Base-by-base conservation (phyloP, 208 protist genomes). In the Blechomonas ayalai region DNA sequence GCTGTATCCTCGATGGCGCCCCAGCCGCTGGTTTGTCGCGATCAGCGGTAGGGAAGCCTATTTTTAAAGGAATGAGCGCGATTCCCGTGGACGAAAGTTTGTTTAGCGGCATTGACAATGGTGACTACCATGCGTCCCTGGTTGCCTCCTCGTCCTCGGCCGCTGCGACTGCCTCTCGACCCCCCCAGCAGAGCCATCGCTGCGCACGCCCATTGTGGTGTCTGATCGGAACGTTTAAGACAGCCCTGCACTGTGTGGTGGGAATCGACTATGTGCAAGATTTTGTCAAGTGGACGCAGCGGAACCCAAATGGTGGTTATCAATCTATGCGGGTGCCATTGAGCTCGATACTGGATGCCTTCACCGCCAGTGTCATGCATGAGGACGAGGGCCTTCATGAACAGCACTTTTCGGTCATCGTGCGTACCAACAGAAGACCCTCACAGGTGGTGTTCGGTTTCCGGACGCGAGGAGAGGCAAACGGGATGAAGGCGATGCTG, bases 391-490 rank as follows among this genome's bases (percentile, higher is more conserved):
- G 52, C 40, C 65, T 78, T 18, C 44, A 66, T 43, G 68, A 83
- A 49, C 36, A 43, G 33, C 69, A 73, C 56, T 82, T 66, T 41
- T 76, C 69, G 12, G 62, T 79, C 1, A 52, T 90, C 12, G 55
- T 84, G 13, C 58, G 67, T 40, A 85, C 83, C 13, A 74, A 67
- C 7, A 72, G 68, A 3, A 73, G 70, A 16, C 84, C 84, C 2
- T 84, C 79, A 16, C 79, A 89, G 52, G 67, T 92, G 38, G 68
- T 84, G 8, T 92, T 90, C 58, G 84, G 79, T 2, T 90, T 92
- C 59, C 47, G 56, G 23, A 79, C 64, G 7, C 26, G 48, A 20
- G 20, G 43, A 4, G 73, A 90, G 53, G 79, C 77, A 15, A 76
- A 66, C 27, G 54, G 63, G 31, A 65, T 92, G 49, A 51, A 63